phyloP scores from a whole-genome alignment of 164 flowering plant species.

The Hamamelis virginiana region DNA sequence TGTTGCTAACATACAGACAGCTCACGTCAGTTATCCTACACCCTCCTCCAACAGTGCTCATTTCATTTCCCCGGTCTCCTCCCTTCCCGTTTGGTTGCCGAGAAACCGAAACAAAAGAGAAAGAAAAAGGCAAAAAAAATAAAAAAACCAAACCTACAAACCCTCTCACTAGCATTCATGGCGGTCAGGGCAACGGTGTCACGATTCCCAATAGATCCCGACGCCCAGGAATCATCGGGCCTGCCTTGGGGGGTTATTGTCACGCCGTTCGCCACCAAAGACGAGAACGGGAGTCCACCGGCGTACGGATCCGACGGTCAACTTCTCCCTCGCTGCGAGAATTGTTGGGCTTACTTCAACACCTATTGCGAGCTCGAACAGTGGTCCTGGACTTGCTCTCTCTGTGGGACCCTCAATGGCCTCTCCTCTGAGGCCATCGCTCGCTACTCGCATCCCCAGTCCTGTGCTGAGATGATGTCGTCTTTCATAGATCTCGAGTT shows the following conservation, averaged over 20 bases:
- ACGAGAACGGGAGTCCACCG: constrained; percentile 73
- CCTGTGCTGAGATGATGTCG: constrained; percentile 79
- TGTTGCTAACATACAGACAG: not conserved
- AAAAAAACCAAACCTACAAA: no score
- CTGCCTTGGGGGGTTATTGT: constrained; percentile 89
- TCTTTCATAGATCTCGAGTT: constrained; percentile 94
- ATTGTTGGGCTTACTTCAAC: constrained; percentile 96
- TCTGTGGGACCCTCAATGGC: constrained; percentile 90
- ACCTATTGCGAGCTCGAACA: constrained; percentile 86
- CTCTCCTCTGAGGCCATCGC: constrained; percentile 61
- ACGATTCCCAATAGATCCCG: constrained; percentile 72
- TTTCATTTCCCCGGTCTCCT: no score
- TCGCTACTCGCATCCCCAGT: constrained; percentile 66
- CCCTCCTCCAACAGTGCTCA: not conserved
- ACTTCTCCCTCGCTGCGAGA: constrained; percentile 84
- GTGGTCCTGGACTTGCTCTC: constrained; percentile 92
- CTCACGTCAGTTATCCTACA: not conserved
- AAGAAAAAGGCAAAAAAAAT: not conserved
- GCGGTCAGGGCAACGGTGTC: constrained; percentile 78
- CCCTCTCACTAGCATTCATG: constrained; percentile 37
- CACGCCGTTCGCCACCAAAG: constrained; percentile 77
- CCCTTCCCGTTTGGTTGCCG: constrained; percentile 1
- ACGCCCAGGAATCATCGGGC: constrained; percentile 71
- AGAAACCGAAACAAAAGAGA: not conserved
- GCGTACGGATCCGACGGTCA: constrained; percentile 74